Percentiles rank a stretch among this genome's conserved stretches.
These are phyloP conservation scores for Euphorbia pulcherrima DNA, from an alignment of 345 rosid species.

Conservation along the genomic window DNA sequence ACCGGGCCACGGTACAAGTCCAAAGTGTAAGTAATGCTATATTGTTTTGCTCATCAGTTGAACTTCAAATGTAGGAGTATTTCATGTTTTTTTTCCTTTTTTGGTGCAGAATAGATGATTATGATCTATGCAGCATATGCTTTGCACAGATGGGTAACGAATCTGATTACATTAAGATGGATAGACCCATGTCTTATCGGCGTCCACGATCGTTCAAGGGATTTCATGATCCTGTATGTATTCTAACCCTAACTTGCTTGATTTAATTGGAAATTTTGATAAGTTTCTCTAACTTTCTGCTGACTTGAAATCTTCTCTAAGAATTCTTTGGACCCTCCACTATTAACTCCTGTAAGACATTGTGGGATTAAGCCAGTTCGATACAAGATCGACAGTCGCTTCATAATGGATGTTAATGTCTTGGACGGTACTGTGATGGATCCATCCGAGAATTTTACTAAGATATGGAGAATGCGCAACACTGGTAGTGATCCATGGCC, in stretches of 20 bases:
- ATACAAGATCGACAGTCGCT: conserved; percentile 71
- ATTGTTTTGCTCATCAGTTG: background rate
- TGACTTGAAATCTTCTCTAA: background rate
- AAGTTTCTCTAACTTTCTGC: background rate
- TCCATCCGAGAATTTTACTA: conserved; percentile 69
- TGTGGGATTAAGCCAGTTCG: conserved; percentile 32
- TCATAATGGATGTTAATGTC: conserved; percentile 74
- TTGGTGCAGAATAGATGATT: conserved; percentile 62
- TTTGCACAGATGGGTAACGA: conserved; percentile 63
- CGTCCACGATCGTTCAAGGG: conserved; percentile 32
- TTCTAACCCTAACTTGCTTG: background rate
- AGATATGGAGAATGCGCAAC: conserved; percentile 93
- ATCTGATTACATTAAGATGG: conserved; percentile 63
- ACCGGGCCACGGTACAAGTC: conserved; percentile 87
- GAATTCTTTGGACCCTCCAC: conserved; percentile 30
- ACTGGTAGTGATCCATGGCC: conserved; percentile 69
- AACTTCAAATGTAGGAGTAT: background rate
- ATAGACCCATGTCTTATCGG: conserved; percentile 45
- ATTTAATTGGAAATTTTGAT: background rate
- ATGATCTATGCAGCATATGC: conserved; percentile 90
- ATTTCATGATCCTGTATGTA: conserved; percentile 36
- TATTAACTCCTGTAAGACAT: conserved; percentile 20
- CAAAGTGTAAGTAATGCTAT: conserved; percentile 58
- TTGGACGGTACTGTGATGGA: conserved; percentile 76
- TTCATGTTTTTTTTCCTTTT: background rate